Conservation (phyloP, 2,329 filamentous ascomycete species). For the Fusarium cyanostomum region DNA sequence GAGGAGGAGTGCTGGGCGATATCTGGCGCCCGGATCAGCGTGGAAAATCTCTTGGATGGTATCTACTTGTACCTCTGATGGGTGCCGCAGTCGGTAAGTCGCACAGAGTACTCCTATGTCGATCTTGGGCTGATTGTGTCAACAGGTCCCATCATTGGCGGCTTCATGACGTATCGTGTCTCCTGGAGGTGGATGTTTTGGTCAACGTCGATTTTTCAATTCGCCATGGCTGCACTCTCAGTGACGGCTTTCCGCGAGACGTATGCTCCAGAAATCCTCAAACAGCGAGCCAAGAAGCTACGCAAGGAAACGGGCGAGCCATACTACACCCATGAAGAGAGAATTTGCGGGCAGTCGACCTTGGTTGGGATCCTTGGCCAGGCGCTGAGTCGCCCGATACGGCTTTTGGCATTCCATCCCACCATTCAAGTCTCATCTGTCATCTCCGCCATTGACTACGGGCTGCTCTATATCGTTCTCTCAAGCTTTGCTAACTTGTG, state of each 20-base stretch:
- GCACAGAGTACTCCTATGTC: accelerated
- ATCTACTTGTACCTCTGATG: constrained; percentile 52
- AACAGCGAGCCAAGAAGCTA: constrained; percentile 44
- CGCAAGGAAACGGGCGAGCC: constrained; percentile 45
- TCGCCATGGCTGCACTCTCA: constrained; percentile 47
- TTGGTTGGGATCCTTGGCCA: constrained; percentile 40
- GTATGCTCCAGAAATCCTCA: constrained; percentile 50
- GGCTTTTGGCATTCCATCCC: constrained; percentile 65
- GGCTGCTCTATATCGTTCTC: constrained; percentile 70
- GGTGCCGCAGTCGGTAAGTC: constrained; percentile 50
- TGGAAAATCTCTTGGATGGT: constrained; percentile 52
- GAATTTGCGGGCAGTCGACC: constrained; percentile 43
- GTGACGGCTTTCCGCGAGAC: constrained; percentile 51
- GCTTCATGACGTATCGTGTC: constrained; percentile 49
- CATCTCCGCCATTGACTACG: constrained; percentile 68
- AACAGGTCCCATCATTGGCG: constrained; percentile 51
- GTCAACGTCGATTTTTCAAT: constrained; percentile 55
- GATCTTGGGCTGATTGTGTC: accelerated
- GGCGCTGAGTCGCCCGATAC: constrained; percentile 63
- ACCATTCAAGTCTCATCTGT: constrained; percentile 66
- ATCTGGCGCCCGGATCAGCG: constrained; percentile 57
- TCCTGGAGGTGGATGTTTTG: constrained; percentile 60
- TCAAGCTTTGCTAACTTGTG: constrained; percentile 70
- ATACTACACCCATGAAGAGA: constrained; percentile 52
- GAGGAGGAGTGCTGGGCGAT: constrained; percentile 58